These are phyloP conservation scores for Clarireedia homoeocarpa DNA, from an alignment of 2,329 filamentous ascomycete genomes.

Conservation along the genomic window DNA sequence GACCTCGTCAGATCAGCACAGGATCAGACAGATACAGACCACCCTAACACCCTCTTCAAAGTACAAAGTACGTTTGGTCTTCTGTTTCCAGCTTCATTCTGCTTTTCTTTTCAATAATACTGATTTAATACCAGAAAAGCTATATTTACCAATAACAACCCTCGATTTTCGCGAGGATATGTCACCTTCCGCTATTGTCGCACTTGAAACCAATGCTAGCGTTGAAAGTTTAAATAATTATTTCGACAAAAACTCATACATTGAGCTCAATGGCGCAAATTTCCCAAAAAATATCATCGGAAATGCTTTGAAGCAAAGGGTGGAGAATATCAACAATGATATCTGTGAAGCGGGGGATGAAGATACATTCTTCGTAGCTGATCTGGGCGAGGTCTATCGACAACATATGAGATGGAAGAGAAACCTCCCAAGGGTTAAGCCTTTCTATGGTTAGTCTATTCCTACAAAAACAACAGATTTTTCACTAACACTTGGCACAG, in stretches of 20 bases:
- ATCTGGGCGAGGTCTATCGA: slow-evolving; percentile 96
- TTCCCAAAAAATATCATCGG: slow-evolving; percentile 74
- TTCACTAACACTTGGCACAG: slow-evolving; percentile 37
- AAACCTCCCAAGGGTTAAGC: slow-evolving; percentile 85
- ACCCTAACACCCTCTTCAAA: slow-evolving; percentile 62
- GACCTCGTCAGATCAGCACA: slow-evolving; percentile 87
- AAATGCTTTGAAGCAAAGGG: slow-evolving; percentile 76
- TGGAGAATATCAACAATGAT: slow-evolving; percentile 78
- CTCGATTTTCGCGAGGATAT: slow-evolving; percentile 37
- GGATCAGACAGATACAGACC: slow-evolving; percentile 92
- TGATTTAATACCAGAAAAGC: slow-evolving; percentile 4
- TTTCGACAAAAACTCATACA: slow-evolving; percentile 22
- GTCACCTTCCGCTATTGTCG: slow-evolving; percentile 61
- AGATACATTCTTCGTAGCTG: slow-evolving; percentile 96
- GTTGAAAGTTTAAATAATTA: slow-evolving; percentile 25
- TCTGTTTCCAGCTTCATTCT: not conserved
- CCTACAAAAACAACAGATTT: slow-evolving; percentile 1
- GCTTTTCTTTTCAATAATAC: not conserved
- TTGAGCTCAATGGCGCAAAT: slow-evolving; percentile 25
- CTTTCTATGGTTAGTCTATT: slow-evolving; percentile 72
- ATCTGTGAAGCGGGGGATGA: slow-evolving; percentile 87
- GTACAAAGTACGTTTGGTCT: slow-evolving; percentile 16
- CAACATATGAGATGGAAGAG: slow-evolving; percentile 98
- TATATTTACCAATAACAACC: slow-evolving; percentile 12
- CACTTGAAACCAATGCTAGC: slow-evolving; percentile 35